Evolutionary conservation across 176 grass and related monocot species (phyloP), one percentile per base, ranked within the genome.

Genomic region (Elymus sibiricus): DNA sequence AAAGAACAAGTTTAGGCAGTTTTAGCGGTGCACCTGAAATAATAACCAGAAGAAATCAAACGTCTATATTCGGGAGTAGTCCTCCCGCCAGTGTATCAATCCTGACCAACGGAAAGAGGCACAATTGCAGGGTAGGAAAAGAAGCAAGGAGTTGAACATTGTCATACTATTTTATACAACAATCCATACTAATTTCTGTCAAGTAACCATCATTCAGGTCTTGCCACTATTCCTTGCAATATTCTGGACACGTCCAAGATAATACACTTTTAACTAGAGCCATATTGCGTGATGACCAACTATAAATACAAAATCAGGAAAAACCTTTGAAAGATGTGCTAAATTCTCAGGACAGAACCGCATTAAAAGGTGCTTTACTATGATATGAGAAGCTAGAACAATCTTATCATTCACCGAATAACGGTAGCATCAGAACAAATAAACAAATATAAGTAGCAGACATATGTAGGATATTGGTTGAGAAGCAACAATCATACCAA

Each of bases 401-500:
- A 47, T 47, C 4, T 32, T 34, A 34, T 67, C 64, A 70, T 65
- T 65, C 63, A 31, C 13, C 13, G 13, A 47, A 47, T 47, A 47
- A 47, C 63, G 27, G 63, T 28, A 64, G 62, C 62, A 16, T n/a
- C 56, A 60, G 44, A 47, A 47, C 44, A n/a, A 60, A n/a, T 21
- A 60, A n/a, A 15, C 44, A 47, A 47, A 47, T 47, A 47, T 68
- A 68, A 28, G 44, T 47, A 68, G 29, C 15, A 74, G n/a, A 27
- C 39, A 44, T 7, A 46, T 47, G 44, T 47, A 74, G n/a, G 12
- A 9, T 6, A 46, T 25, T 17, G 70, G 12, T 17, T 29, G 38
- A 59, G 56, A 51, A 51, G 16, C 19, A 51, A 24, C 25, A 70
- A 7, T 14, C 78, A 87, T 87, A 87, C 86, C 35, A 61, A 59